These are phyloP conservation scores for Sugiyamaella pinicola DNA, from an alignment of 1,139 yeast species.

Conservation along the genomic window DNA sequence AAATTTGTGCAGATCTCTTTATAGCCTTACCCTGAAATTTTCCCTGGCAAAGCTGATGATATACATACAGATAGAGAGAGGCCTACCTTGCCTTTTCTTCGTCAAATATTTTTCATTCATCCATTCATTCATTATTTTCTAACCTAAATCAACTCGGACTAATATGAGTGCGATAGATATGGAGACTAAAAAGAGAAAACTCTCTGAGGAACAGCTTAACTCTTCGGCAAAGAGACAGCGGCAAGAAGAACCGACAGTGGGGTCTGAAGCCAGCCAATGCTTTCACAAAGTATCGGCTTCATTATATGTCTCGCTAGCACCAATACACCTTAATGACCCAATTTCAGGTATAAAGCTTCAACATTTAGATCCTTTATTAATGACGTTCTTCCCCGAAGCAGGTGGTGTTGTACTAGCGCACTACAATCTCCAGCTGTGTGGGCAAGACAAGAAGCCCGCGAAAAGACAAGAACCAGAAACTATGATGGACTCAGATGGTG, in stretches of 20 bases:
- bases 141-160: neutral
- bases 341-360: conserved; percentile 78
- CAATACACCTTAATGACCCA: conserved; percentile 68
- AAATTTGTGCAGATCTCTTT: conserved; percentile 9
- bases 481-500: conserved; percentile 10
- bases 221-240: conserved; percentile 15
- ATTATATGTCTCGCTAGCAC: conserved; percentile 84
- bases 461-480: neutral
- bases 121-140: neutral
- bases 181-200: conserved; percentile 16
- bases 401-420: conserved; percentile 86
- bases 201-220: conserved; percentile 5
- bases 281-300: conserved; percentile 65
- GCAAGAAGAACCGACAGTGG: neutral
- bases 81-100: too few species aligned
- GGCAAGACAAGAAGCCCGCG: conserved; percentile 39
- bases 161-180: conserved; percentile 1
- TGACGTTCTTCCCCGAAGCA: conserved; percentile 74
- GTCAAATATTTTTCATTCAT: neutral
- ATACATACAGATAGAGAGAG: neutral
- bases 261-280: conserved; percentile 46
- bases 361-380: conserved; percentile 85
- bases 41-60: neutral
- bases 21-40: conserved; percentile 16
- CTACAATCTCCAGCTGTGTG: conserved; percentile 56